Evolutionary conservation across 306 rosid species (phyloP).

Genomic region (Trifolium repens): DNA sequence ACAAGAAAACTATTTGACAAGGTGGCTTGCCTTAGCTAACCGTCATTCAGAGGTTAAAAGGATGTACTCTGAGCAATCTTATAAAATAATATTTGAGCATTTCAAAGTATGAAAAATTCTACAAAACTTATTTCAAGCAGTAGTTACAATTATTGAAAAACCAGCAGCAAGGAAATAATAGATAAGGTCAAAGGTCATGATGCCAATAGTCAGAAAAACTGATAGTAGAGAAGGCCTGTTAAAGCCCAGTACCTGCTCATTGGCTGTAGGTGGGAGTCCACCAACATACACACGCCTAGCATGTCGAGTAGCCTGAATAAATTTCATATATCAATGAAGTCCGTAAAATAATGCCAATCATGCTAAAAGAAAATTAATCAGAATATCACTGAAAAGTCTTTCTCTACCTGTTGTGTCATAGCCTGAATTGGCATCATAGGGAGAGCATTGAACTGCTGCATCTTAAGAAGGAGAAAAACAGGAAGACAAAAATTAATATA

Average conservation of each 20-base stretch:
- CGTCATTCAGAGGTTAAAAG: conserved; percentile 12
- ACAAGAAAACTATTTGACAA: conserved; percentile 1
- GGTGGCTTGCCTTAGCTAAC: not conserved
- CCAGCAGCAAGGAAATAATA: not conserved
- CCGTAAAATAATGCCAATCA: not conserved
- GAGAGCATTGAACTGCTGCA: conserved; percentile 78
- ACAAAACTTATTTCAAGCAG: conserved; percentile 8
- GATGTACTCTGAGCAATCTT: not conserved
- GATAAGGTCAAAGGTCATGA: not conserved
- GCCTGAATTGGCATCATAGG: conserved; percentile 99
- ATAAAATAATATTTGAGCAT: conserved; percentile 1
- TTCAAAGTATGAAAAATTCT: not conserved
- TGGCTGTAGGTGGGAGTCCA: conserved; percentile 98
- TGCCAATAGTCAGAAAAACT: not conserved
- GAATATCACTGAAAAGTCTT: not conserved
- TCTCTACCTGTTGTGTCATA: conserved; percentile 95
- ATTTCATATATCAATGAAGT: conserved; percentile 34
- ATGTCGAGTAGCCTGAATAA: conserved; percentile 89
- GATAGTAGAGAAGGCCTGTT: not conserved
- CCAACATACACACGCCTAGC: conserved; percentile 99
- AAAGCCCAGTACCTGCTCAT: conserved; percentile 73
- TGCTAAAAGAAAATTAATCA: not conserved
- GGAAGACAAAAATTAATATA: conserved; percentile 30
- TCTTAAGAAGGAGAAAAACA: conserved; percentile 38
- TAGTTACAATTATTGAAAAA: conserved; percentile 7